A percentile compares a stretch with the other conserved stretches of the same genome.
Evolutionary conservation across 2,329 filamentous ascomycete species (phyloP).

Genomic region (Pseudodiploospora longispora): DNA sequence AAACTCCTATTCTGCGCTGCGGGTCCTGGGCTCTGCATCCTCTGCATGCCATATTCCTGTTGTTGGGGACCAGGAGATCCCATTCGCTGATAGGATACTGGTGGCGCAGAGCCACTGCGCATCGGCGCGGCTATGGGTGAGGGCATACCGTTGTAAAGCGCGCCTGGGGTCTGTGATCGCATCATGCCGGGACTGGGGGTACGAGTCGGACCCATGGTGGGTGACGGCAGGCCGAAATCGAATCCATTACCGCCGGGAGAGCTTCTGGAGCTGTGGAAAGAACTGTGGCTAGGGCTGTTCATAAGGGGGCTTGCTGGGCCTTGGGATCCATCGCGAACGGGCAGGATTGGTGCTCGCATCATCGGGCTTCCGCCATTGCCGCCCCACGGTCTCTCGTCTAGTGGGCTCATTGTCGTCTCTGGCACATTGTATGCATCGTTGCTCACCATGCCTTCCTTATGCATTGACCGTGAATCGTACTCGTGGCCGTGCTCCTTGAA

Average conservation of each 20-base stretch:
- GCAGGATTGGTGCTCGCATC: constrained; percentile 1
- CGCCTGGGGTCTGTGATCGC: constrained; percentile 4
- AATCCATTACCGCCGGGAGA: constrained; percentile 10
- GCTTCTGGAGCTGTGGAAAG: neutral
- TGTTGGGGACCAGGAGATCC: constrained; percentile 11
- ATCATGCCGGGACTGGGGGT: constrained; percentile 1
- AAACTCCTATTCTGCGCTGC: constrained; percentile 9
- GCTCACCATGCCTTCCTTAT: constrained; percentile 7
- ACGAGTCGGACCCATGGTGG: neutral
- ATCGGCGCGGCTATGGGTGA: neutral
- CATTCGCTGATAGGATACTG: constrained; percentile 6
- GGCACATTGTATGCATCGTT: constrained; percentile 12
- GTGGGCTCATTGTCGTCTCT: constrained; percentile 10
- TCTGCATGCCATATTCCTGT: constrained; percentile 4
- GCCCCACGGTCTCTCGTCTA: constrained; percentile 9
- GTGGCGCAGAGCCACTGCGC: constrained; percentile 4
- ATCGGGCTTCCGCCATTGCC: constrained; percentile 5
- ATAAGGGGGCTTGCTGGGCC: constrained; percentile 4
- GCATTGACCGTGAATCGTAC: constrained; percentile 11
- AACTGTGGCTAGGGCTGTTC: constrained; percentile 3
- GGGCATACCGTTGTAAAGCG: constrained; percentile 1
- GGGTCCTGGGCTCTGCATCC: constrained; percentile 10
- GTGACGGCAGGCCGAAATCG: constrained; percentile 11
- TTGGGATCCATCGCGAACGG: neutral
- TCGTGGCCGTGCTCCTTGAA: constrained; percentile 24